These are phyloP conservation scores for Coemansia reversa DNA, from an alignment of 192 early-diverging fungal genomes.

Conservation along the genomic window DNA sequence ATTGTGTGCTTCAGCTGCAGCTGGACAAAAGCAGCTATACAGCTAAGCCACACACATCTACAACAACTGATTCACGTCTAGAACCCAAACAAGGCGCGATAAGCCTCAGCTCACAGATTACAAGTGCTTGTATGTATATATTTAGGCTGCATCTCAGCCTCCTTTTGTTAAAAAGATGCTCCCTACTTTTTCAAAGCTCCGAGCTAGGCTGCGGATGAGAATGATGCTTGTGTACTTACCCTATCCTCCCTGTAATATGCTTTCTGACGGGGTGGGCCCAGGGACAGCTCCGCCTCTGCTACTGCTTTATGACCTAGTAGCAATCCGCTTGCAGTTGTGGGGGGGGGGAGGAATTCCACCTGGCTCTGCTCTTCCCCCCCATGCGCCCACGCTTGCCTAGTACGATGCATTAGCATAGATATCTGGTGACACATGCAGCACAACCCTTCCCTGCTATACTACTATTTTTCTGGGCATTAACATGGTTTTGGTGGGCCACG, in stretches of 20 bases:
- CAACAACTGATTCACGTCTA: background rate
- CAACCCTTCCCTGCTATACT: background rate
- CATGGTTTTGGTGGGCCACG: background rate
- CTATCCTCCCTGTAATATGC: background rate
- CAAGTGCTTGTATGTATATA: background rate
- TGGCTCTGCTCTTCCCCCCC: background rate
- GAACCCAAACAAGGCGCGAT: background rate
- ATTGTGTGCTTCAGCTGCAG: background rate
- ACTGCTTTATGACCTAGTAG: background rate
- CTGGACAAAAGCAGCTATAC: background rate
- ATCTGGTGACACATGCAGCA: background rate
- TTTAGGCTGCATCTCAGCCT: background rate
- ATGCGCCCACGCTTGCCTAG: background rate
- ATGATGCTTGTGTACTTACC: background rate
- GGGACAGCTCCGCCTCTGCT: background rate
- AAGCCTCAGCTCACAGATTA: background rate
- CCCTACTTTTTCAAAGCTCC: background rate
- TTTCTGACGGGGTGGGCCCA: background rate
- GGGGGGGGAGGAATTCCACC: background rate
- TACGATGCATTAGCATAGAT: background rate
- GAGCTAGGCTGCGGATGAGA: background rate
- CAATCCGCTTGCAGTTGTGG: background rate
- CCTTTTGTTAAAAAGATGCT: background rate
- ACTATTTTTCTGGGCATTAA: background rate
- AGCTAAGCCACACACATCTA: background rate